A percentile compares a stretch with the other conserved stretches of the same genome.
Conservation (phyloP, 768 basidiomycete species). For the Trichaptum fuscoviolaceum region DNA sequence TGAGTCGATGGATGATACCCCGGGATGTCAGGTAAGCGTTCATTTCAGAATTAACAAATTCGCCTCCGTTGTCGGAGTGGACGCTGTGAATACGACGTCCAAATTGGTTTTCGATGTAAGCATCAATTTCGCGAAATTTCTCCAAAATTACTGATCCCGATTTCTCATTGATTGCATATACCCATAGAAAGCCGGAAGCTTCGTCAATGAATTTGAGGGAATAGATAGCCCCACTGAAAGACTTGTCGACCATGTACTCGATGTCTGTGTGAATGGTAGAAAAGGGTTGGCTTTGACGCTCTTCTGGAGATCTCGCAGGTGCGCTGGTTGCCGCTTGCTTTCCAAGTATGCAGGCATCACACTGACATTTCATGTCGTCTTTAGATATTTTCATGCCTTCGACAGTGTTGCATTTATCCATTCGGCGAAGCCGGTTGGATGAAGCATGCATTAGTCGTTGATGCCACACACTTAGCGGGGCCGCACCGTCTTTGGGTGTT, state of each 20-base stretch:
- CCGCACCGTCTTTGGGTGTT: neutral
- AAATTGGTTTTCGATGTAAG: neutral
- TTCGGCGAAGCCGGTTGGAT: neutral
- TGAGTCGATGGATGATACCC: conserved; percentile 22
- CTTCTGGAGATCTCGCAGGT: neutral
- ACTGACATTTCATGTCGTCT: neutral
- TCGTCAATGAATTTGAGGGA: neutral
- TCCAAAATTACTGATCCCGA: neutral
- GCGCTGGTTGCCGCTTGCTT: neutral
- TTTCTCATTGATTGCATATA: neutral
- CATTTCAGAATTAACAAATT: conserved; percentile 23
- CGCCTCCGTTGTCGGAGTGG: conserved; percentile 22
- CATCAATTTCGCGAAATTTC: neutral
- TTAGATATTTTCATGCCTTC: neutral
- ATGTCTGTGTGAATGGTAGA: neutral
- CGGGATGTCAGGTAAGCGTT: conserved; percentile 11
- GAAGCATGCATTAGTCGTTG: neutral
- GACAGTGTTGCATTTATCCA: neutral
- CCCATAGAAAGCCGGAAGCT: conserved; percentile 3
- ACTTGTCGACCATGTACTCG: neutral
- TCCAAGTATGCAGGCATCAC: neutral
- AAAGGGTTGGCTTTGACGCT: neutral
- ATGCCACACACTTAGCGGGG: neutral
- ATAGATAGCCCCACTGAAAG: neutral
- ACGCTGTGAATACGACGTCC: conserved; percentile 10